A percentile compares a stretch with the other conserved stretches of the same genome.
These are phyloP conservation scores for Domatiomyces catenatus DNA, from an alignment of 2,329 filamentous ascomycete species.

Conservation along the genomic window DNA sequence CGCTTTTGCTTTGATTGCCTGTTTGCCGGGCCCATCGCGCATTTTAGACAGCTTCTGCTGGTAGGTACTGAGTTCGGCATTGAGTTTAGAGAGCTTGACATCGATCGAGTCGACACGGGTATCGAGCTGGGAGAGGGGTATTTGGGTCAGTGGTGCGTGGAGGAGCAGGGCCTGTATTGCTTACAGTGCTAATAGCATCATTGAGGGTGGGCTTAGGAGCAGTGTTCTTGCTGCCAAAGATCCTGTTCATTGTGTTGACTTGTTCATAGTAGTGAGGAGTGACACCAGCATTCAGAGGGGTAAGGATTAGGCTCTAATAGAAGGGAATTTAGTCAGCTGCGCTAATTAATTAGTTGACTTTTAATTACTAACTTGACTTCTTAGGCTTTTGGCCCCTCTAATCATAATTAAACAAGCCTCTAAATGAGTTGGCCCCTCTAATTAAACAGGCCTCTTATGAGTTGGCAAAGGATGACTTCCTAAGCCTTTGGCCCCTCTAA, in stretches of 20 bases:
- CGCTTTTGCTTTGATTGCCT: conserved; percentile 81
- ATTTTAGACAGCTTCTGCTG: conserved; percentile 78
- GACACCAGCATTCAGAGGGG: no score
- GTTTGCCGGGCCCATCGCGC: conserved; percentile 90
- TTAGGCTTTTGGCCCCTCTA: no score
- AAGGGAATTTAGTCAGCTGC: no score
- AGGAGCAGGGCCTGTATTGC: conserved; percentile 9
- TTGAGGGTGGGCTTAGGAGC: conserved; percentile 79
- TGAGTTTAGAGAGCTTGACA: conserved; percentile 84
- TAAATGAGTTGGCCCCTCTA: no score
- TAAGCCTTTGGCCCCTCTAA: no score
- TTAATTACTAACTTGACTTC: no score
- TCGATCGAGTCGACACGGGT: conserved; percentile 72
- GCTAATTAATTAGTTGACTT: no score
- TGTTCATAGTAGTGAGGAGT: no score
- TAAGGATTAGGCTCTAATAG: no score
- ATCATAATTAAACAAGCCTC: no score
- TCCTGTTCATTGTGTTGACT: conserved; percentile 59
- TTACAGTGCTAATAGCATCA: conserved; percentile 65
- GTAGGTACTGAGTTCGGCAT: conserved; percentile 76
- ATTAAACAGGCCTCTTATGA: no score
- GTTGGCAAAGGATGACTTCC: no score
- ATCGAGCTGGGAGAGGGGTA: conserved; percentile 44
- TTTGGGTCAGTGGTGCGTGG: conserved; percentile 7
- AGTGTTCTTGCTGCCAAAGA: conserved; percentile 79